phyloP scores from a whole-genome alignment of 768 basidiomycete species.

The Inosperma sp. region DNA sequence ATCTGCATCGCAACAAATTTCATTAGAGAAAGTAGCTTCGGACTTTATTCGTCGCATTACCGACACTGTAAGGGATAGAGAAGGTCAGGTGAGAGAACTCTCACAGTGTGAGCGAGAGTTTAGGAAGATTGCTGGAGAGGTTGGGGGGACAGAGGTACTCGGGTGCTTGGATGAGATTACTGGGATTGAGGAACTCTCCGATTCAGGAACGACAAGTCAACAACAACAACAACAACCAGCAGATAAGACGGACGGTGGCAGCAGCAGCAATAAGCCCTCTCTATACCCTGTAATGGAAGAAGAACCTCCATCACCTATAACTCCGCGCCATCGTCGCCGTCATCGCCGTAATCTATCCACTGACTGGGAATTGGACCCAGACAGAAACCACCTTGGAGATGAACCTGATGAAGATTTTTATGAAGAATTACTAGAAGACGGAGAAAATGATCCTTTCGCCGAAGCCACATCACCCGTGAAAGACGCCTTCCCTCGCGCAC shows the following conservation, averaged over 20 bases:
- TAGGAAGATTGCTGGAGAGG: slow-evolving; percentile 68
- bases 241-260: too few species aligned
- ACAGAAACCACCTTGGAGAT: slow-evolving; percentile 43
- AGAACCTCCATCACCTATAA: slow-evolving; percentile 22
- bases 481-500: slow-evolving; percentile 54
- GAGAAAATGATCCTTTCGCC: slow-evolving; percentile 44
- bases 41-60: slow-evolving; percentile 75
- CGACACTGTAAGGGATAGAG: slow-evolving; percentile 69
- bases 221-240: slow-evolving; percentile 24
- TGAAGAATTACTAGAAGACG: too few species aligned
- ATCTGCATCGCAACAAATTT: slow-evolving; percentile 36
- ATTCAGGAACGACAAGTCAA: slow-evolving; percentile 27
- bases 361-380: slow-evolving; percentile 63
- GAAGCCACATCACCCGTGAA: slow-evolving; percentile 49
- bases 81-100: slow-evolving; percentile 75
- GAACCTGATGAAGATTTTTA: too few species aligned
- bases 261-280: too few species aligned
- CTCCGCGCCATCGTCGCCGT: slow-evolving; percentile 9
- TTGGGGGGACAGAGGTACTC: slow-evolving; percentile 71
- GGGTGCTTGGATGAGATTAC: slow-evolving; percentile 63
- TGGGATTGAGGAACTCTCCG: slow-evolving; percentile 40
- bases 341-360: slow-evolving; percentile 24
- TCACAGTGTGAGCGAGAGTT: slow-evolving; percentile 78
- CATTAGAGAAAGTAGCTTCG: slow-evolving; percentile 67
- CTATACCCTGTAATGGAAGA: slow-evolving; percentile 28